Evolutionary conservation across 441 rosid species (phyloP).

Genomic region (Dalechampia spathulata): DNA sequence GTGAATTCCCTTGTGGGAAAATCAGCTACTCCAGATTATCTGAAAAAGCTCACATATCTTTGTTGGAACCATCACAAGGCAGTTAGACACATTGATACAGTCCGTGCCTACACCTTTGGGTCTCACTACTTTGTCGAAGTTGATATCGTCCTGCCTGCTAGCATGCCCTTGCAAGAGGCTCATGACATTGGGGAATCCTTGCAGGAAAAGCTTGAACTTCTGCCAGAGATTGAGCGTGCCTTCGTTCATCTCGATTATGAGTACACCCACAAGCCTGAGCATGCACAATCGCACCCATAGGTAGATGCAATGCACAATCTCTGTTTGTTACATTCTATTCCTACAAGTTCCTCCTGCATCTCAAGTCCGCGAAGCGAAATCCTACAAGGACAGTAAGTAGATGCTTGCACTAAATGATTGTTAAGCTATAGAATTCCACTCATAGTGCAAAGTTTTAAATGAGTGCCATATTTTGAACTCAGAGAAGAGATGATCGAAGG

Average conservation of each 20-base stretch:
- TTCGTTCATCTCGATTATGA: constrained; percentile 96
- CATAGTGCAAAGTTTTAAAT: neutral
- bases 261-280: constrained; percentile 89
- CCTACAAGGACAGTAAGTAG: neutral
- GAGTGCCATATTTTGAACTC: too few species aligned
- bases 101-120: constrained; percentile 92
- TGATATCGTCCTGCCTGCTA: constrained; percentile 80
- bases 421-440: neutral
- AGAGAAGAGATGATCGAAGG: neutral
- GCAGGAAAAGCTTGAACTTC: constrained; percentile 80
- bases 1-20: constrained; percentile 84
- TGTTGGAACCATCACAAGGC: constrained; percentile 95
- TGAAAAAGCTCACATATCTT: constrained; percentile 81
- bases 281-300: constrained; percentile 47
- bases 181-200: constrained; percentile 85
- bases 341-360: neutral
- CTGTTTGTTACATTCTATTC: constrained; percentile 1
- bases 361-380: neutral
- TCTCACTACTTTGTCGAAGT: constrained; percentile 96
- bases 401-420: neutral
- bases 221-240: constrained; percentile 84
- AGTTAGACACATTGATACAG: constrained; percentile 79
- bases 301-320: neutral
- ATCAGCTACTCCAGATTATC: constrained; percentile 78
- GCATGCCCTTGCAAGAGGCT: constrained; percentile 80